These are phyloP conservation scores for Apiospora pterosperma DNA, from an alignment of 2,329 filamentous ascomycete genomes.

Conservation along the genomic window DNA sequence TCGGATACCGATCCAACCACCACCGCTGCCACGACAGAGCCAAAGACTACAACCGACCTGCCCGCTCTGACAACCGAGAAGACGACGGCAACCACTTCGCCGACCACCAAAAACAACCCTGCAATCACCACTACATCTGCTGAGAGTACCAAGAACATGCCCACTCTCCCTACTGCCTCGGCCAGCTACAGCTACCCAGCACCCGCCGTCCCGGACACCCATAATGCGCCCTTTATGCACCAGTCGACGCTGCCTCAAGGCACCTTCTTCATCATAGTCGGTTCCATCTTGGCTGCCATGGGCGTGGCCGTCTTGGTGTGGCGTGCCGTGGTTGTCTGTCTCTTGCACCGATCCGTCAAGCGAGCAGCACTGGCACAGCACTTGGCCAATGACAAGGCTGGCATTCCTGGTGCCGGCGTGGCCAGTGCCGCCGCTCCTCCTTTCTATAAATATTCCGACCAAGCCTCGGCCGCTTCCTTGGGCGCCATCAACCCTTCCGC, in stretches of 20 bases:
- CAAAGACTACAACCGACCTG: background rate
- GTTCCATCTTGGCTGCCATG: conserved; percentile 80
- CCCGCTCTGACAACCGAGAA: background rate
- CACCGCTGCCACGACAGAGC: conserved; percentile 12
- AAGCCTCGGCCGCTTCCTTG: conserved; percentile 51
- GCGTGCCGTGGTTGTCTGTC: conserved; percentile 84
- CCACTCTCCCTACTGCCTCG: conserved; percentile 43
- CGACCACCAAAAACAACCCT: conserved; percentile 5
- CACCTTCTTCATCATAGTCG: conserved; percentile 94
- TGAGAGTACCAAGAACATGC: conserved; percentile 27
- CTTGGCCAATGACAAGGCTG: conserved; percentile 64
- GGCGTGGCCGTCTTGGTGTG: conserved; percentile 80
- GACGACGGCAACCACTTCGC: conserved; percentile 1
- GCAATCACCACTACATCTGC: background rate
- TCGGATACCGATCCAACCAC: conserved; percentile 9
- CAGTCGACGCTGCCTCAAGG: conserved; percentile 82
- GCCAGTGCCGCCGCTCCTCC: conserved; percentile 23
- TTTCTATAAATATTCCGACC: conserved; percentile 64
- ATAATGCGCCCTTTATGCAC: conserved; percentile 87
- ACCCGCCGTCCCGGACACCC: conserved; percentile 76
- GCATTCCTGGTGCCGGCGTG: conserved; percentile 54
- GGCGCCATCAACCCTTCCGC: conserved; percentile 35
- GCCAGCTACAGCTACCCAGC: conserved; percentile 64
- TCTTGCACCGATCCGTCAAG: conserved; percentile 86
- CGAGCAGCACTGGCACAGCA: conserved; percentile 77